phyloP scores from a whole-genome alignment of 805 yeast species.

The Phaffomyces opuntiae region DNA sequence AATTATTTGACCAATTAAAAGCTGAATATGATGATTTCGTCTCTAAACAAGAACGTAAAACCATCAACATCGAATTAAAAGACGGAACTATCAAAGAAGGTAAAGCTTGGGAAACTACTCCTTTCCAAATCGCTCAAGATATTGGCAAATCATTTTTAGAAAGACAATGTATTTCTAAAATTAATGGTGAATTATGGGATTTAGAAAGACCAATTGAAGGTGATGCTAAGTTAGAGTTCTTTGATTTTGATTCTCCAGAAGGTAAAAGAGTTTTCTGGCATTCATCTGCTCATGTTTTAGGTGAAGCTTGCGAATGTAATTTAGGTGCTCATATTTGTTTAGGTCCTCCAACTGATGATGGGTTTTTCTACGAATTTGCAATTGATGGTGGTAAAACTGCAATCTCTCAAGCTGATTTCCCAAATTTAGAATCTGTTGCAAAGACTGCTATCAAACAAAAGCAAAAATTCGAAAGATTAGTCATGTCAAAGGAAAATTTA shows the following conservation, averaged over 20 bases:
- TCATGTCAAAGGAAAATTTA: constrained; percentile 84
- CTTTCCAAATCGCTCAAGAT: constrained; percentile 73
- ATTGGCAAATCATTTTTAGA: constrained; percentile 87
- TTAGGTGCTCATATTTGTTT: constrained; percentile 86
- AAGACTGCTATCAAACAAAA: constrained; percentile 89
- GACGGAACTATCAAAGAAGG: constrained; percentile 81
- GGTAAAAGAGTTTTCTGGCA: constrained; percentile 98
- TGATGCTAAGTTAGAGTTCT: constrained; percentile 62
- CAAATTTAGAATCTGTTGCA: constrained; percentile 76
- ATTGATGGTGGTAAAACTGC: constrained; percentile 68
- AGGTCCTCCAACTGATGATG: constrained; percentile 98
- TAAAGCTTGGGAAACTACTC: constrained; percentile 83
- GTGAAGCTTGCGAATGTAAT: constrained; percentile 97
- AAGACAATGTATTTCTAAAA: constrained; percentile 85
- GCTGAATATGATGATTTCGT: constrained; percentile 67
- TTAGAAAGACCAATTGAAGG: constrained; percentile 86
- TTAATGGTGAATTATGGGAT: constrained; percentile 91
- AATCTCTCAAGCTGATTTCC: constrained; percentile 78
- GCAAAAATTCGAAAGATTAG: constrained; percentile 91
- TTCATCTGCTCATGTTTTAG: constrained; percentile 95
- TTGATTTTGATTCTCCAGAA: constrained; percentile 89
- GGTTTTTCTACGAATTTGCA: constrained; percentile 95
- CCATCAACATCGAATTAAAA: constrained; percentile 74
- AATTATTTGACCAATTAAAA: constrained; percentile 74
- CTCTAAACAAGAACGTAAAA: constrained; percentile 52